Evolutionary conservation across 805 yeast species (phyloP), one percentile per base, ranked within the genome.

Genomic region (Metschnikowia peoriensis): DNA sequence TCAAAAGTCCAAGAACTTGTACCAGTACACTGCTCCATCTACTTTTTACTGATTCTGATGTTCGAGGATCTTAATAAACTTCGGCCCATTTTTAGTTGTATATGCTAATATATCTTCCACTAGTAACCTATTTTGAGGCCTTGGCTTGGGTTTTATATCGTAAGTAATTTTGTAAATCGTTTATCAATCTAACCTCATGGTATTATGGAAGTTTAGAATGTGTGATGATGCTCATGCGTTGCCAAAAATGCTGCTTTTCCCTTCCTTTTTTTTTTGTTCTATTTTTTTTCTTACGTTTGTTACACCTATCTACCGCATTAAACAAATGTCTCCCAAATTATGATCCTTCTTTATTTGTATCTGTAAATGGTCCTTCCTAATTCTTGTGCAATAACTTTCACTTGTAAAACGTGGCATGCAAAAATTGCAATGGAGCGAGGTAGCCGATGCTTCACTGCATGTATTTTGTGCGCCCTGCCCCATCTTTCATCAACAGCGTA

Each of bases 1-100:
- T 77, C 88, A 83, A 80, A 92, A 91, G 84, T 79, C 96, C 73
- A 81, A 84, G 83, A 82, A 86, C 79, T 78, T 90, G 77, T 94
- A 81, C 84, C 83, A 93, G 78, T 81, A 89, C 81, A 86, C 86
- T 82, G 88, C 96, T 80, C 98, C 98, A 78, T 77, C 96, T 71
- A 94, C 99, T 76, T 92, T 85, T 89, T 93, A 93, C 89, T 93
- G 92, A 80, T 75, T 57, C 47, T 54, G 51, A 46, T 43, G 57
- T 50, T 40, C 34, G 46, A 38, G 53, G 53, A 42, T 16, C 9
- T 38, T 32, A 43, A 46, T 17, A 42, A 47, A 57, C 47, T 47
- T 43, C 49, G 51, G 44, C 53, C 49, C 59, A 55, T 55, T 43
- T 57, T 52, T 53, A 53, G 50, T 57, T 57, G 51, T 55, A 55